Base-by-base conservation (phyloP, 2,329 filamentous ascomycete species). In the Bretziella fagacearum region DNA sequence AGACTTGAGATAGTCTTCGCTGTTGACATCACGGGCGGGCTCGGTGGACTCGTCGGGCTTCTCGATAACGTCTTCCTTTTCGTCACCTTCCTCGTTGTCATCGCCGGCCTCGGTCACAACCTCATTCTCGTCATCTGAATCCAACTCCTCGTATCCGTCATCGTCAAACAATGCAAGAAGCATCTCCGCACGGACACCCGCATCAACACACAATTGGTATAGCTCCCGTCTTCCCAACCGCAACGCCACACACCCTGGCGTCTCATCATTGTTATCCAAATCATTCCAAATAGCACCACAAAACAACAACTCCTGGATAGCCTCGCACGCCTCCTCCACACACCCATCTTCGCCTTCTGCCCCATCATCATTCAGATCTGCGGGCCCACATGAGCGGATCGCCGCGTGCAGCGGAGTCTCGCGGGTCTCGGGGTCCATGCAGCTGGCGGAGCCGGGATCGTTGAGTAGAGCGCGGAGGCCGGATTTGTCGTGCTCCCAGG, bases 251-350 rank as follows among this genome's bases (percentile, higher is more conserved):
- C 89, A 96, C 6, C 86, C 91, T 0, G 91, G 86, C 2, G 91
- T 96, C 68, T 96, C 89, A 56, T 85, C 74, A 55, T 84, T 80
- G 54, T 69, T 65, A 61, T 96, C 85, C 48, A 96, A 68, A 60
- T 95, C 87, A 64, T 98, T 98, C 91, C 91, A 98, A 55, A 96
- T 95, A 8, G 85, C 91, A 26, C 91, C 91, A 55, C 82, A 81
- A 57, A 87, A 73, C 51, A 96, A 77, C 6, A 96, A 70, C 57
- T 91, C 74, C 54, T 74, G 73, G 3, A 95, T 66, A 0, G 80
- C 79, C 45, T 77, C 74, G 47, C 72, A 70, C 2, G 78, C 82
- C 32, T 73, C 72, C 40, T 78, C 72, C 26, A 81, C 60, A 22
- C 62, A 59, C 46, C 63, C 55, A 22, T 65, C 62, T 20, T 65